Conservation (phyloP, 2,329 filamentous ascomycete genomes). For the Dissoconium aciculare region DNA sequence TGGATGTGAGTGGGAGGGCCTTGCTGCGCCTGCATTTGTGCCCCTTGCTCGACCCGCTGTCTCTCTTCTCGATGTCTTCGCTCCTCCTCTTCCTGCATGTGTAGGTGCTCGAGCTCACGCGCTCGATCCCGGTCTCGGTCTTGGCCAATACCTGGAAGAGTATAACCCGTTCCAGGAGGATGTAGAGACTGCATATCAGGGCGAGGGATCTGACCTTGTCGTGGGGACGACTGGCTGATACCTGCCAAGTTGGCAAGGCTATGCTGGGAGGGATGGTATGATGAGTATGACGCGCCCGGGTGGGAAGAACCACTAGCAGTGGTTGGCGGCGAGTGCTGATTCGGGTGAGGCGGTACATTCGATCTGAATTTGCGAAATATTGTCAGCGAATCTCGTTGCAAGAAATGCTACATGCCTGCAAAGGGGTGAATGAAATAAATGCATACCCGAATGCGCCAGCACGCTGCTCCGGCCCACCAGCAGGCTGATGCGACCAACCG, state of each 20-base stretch:
- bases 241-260: constrained; percentile 31
- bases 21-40: constrained; percentile 73
- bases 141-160: constrained; percentile 32
- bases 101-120: constrained; percentile 39
- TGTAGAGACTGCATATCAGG: constrained; percentile 19
- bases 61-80: constrained; percentile 48
- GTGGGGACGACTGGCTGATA: constrained; percentile 31
- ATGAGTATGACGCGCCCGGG: constrained; percentile 27
- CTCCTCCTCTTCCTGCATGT: constrained; percentile 46
- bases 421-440: background rate
- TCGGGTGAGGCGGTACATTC: constrained; percentile 18
- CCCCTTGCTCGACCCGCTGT: constrained; percentile 51
- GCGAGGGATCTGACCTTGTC: constrained; percentile 18
- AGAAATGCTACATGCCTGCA: no score
- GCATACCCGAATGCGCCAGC: constrained; percentile 20
- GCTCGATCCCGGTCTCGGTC: constrained; percentile 34
- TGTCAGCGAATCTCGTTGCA: no score
- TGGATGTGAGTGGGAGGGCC: constrained; percentile 74
- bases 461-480: constrained; percentile 16
- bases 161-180: constrained; percentile 27
- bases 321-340: constrained; percentile 22
- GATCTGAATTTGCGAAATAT: constrained; percentile 7
- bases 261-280: constrained; percentile 29
- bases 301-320: constrained; percentile 19
- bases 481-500: constrained; percentile 17